A percentile compares a stretch with the other conserved stretches of the same genome.
Evolutionary conservation across 495 filamentous ascomycete genomes (phyloP).

Genomic region (Poronia punctata): DNA sequence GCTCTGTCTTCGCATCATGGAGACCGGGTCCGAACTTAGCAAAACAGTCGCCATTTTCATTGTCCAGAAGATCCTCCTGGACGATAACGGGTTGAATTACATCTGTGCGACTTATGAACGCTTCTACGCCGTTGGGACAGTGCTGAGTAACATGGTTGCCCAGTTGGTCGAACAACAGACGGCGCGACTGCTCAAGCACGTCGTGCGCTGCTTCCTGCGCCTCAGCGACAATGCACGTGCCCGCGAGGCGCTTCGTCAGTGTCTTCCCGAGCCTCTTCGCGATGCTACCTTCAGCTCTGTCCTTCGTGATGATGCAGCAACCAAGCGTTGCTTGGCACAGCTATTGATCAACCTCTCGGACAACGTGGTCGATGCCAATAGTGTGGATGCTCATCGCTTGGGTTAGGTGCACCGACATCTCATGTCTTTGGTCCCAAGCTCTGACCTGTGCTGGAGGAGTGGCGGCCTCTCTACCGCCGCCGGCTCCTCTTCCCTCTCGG

Average conservation of each 20-base stretch:
- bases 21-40: slow-evolving; percentile 95
- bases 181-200: slow-evolving; percentile 91
- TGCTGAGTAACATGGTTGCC: slow-evolving; percentile 96
- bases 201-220: slow-evolving; percentile 95
- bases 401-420: slow-evolving; percentile 1
- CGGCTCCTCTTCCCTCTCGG: too few species aligned
- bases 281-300: slow-evolving; percentile 97
- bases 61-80: slow-evolving; percentile 97
- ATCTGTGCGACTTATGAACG: slow-evolving; percentile 98
- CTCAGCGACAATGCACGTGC: slow-evolving; percentile 94
- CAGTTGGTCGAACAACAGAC: slow-evolving; percentile 98
- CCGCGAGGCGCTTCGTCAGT: slow-evolving; percentile 91
- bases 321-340: slow-evolving; percentile 94
- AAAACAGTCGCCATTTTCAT: slow-evolving; percentile 99
- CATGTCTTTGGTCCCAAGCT: background rate
- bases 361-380: slow-evolving; percentile 62
- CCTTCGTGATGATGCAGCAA: slow-evolving; percentile 93
- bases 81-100: slow-evolving; percentile 95
- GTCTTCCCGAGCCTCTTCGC: slow-evolving; percentile 90
- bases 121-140: slow-evolving; percentile 98
- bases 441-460: background rate
- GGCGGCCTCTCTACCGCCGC: background rate
- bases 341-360: slow-evolving; percentile 95
- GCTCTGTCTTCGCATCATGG: slow-evolving; percentile 97
- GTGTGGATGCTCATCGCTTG: slow-evolving; percentile 20